Base-by-base conservation (phyloP, 176 grass and related monocot genomes). In the Musa troglodytarum region DNA sequence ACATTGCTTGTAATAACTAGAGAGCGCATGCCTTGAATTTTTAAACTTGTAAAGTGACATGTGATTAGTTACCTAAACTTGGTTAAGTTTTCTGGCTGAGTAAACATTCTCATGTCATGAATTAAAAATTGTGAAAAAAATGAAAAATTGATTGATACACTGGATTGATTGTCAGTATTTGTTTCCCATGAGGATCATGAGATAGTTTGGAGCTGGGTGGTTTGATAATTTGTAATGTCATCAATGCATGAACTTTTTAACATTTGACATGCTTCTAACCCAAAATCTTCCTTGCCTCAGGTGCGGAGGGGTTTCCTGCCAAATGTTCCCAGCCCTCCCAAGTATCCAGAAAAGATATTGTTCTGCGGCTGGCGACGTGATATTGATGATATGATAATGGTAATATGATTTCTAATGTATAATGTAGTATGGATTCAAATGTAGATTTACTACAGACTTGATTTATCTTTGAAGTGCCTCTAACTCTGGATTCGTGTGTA, bases 311-410 rank as follows among this genome's bases (percentile, higher is more conserved):
- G 94, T 58, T 89, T 89, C 87, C 80, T 89, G 65, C 94, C 90
- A 51, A 93, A 91, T 54, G 83, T 87, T 53, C 75, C 77, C 2
- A 87, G 80, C 78, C 94, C 94, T 77, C 88, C 79, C 17, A 98
- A 98, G 84, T 98, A 89, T 82, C 90, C 94, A 63, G 94, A 98
- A 81, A 98, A 86, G 76, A 98, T 98, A 84, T 86, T 98, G 29
- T 98, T 98, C 82, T 98, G 94, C 76, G 94, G 94, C 74, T 98
- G 94, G 94, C 90, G 94, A 23, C 94, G 94, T 76, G 94, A 98
- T 76, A 93, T 98, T 78, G 89, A 98, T 63, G 94, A 98, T 83
- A 98, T 98, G 94, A 98, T 98, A 91, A 98, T 85, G 94, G 94
- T 98, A 93, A 69, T 52, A 86, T 52, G 65, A 79, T 50, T 69